Conservation (phyloP, 1,139 yeast genomes). For the Pichia sp. region DNA sequence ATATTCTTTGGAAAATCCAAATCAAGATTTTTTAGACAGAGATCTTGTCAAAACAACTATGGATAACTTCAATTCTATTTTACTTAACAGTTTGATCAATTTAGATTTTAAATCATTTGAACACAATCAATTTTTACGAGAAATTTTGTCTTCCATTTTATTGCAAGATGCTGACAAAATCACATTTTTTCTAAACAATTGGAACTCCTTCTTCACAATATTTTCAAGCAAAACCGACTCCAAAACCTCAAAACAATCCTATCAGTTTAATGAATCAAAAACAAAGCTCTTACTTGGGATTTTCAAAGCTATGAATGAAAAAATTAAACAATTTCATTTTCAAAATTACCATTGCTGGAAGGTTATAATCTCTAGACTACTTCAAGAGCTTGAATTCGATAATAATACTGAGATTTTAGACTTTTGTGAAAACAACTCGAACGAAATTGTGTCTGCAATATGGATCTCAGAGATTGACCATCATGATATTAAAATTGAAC, state of each 20-base stretch:
- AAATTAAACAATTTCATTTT: no score
- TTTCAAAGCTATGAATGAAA: conserved; percentile 1
- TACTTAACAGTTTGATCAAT: no score
- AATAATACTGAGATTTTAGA: neutral
- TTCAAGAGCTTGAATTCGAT: neutral
- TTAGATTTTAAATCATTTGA: no score
- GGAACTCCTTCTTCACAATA: no score
- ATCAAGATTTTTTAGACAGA: neutral
- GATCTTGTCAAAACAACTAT: no score
- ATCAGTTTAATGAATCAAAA: neutral
- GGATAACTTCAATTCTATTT: no score
- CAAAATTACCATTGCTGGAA: neutral
- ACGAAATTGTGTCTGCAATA: conserved; percentile 1
- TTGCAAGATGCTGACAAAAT: no score
- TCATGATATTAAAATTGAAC: no score
- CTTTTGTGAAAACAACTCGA: conserved; percentile 2
- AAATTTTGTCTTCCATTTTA: no score
- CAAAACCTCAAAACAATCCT: neutral
- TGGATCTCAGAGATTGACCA: no score
- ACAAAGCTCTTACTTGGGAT: conserved; percentile 1
- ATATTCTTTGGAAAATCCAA: conserved; percentile 3
- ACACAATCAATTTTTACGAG: no score
- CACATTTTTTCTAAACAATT: no score
- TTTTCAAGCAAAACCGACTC: neutral
- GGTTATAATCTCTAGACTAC: neutral